Conservation (phyloP, 2,329 filamentous ascomycete genomes). For the Xylogone sp. region DNA sequence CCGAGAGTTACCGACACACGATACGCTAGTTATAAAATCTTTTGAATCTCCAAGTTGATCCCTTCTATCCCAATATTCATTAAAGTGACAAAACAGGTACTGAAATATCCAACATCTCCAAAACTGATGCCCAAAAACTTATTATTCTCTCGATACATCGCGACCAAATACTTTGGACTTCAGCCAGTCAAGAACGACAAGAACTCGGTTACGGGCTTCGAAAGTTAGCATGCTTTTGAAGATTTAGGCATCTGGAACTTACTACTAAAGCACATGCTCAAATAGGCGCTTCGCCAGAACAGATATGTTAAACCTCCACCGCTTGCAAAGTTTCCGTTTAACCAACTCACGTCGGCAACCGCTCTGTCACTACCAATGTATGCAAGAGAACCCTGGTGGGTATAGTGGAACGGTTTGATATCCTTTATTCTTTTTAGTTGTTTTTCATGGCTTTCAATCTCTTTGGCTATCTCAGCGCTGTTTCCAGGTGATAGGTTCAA, state of each 20-base stretch:
- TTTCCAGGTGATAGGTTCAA: slow-evolving; percentile 60
- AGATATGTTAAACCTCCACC: slow-evolving; percentile 94
- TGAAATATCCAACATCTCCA: background rate
- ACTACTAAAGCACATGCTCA: slow-evolving; percentile 99
- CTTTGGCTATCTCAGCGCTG: slow-evolving; percentile 61
- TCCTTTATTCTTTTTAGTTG: slow-evolving; percentile 87
- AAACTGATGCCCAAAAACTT: background rate
- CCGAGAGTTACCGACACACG: background rate
- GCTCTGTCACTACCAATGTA: slow-evolving; percentile 99
- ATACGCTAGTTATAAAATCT: background rate
- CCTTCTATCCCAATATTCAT: background rate
- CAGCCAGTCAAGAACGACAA: slow-evolving; percentile 91
- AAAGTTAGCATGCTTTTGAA: slow-evolving; percentile 10
- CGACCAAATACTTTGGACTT: slow-evolving; percentile 97
- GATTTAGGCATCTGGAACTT: slow-evolving; percentile 42
- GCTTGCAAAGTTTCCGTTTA: slow-evolving; percentile 92
- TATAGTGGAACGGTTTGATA: slow-evolving; percentile 97
- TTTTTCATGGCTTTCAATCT: slow-evolving; percentile 86
- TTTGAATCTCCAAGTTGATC: background rate
- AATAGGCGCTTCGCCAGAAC: slow-evolving; percentile 96
- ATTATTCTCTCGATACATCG: slow-evolving; percentile 82
- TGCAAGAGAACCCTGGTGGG: slow-evolving; percentile 91
- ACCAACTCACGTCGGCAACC: slow-evolving; percentile 95
- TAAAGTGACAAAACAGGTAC: background rate
- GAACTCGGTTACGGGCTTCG: slow-evolving; percentile 83